Evolutionary conservation across 73 alveolate species (phyloP), one percentile per base, ranked within the genome.

Genomic region (Tetrahymena borealis): DNA sequence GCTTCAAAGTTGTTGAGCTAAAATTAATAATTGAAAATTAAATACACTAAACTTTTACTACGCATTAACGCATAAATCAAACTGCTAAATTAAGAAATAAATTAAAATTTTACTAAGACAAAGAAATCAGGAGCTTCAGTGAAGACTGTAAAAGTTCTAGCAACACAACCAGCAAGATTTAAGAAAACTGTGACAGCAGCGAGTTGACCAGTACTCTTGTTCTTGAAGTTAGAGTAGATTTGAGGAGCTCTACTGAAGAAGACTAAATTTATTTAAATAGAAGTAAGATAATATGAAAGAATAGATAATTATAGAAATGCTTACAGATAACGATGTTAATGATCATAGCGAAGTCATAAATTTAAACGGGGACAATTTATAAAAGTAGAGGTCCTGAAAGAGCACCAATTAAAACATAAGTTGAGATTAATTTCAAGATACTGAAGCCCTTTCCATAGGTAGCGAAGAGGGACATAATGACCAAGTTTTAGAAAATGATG

Each of bases 131-230:
- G 85, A 60, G 85, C 95, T 94, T 98, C 99, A 78, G 94, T 96
- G 15, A 98, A 40, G 32, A 98, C 96, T 16, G 99, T 98, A 77
- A 95, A 94, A 10, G 96, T 93, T 91, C 99, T 96, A n/a, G 98
- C 98, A 32, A 94, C 11, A 39, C 95, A 92, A 7, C 99, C 99
- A 32, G 91, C 94, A 91, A 97, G 96, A 91, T 96, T 96, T 33
- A 98, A 91, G 79, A 94, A 92, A 96, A 92, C 96, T 32, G 99
- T 97, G 28, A 98, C 38, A 85, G 97, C 94, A 39, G 98, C 93
- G 15, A 98, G 94, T 40, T 98, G 94, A 8, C 99, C 99, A 91
- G 99, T 98, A 36, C 98, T 96, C 91, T 94, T 96, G 32, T 91
- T 95, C 92, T 91, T 91, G 94, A 78, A 98, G 93, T 97, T 97